Evolutionary conservation across 2,329 filamentous ascomycete species (phyloP).

Genomic region (Curvularia lunata): DNA sequence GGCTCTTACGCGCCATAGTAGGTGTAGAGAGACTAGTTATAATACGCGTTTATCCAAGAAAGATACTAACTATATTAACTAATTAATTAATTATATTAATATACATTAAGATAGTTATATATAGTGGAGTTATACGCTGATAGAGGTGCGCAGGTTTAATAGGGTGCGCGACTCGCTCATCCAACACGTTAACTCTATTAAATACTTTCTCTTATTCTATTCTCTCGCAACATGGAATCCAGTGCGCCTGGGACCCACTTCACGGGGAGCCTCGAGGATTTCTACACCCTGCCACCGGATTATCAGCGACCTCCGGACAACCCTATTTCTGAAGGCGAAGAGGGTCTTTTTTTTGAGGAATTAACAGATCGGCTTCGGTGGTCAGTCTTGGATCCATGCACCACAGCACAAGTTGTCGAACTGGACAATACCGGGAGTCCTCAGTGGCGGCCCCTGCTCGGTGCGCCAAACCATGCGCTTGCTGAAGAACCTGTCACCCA

Average conservation of each 20-base stretch:
- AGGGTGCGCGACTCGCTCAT: too few species aligned
- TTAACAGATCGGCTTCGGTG: not conserved
- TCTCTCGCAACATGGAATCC: not conserved
- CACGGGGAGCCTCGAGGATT: not conserved
- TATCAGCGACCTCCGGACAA: not conserved
- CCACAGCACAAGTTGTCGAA: not conserved
- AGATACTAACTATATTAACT: too few species aligned
- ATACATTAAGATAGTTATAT: too few species aligned
- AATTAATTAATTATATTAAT: too few species aligned
- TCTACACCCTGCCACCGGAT: not conserved
- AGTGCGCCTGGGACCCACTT: not conserved
- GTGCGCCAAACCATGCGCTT: not conserved
- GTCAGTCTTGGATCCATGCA: not conserved
- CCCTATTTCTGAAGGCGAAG: not conserved
- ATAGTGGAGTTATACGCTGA: too few species aligned
- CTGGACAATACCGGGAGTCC: not conserved
- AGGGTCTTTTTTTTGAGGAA: not conserved
- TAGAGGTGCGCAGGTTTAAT: too few species aligned
- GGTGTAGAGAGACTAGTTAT: too few species aligned
- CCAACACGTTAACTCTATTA: not conserved
- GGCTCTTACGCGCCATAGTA: too few species aligned
- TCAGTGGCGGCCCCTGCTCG: not conserved
- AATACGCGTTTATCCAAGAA: too few species aligned
- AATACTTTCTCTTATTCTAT: not conserved
- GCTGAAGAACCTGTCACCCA: constrained; percentile 1